Conservation (phyloP, 768 basidiomycete species). For the Tulasnella calospora region DNA sequence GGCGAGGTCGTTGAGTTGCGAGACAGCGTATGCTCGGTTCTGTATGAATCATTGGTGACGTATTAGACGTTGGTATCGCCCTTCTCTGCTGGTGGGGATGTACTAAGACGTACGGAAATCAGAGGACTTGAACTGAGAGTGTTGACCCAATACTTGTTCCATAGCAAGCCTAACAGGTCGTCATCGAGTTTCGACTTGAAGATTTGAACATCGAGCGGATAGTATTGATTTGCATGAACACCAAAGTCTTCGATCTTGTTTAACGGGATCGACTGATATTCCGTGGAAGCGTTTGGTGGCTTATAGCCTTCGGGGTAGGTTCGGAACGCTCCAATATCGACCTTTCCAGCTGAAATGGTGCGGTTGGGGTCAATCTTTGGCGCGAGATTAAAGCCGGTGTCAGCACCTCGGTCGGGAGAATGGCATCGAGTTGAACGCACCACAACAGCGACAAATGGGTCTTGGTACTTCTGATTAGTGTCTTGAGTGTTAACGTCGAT, state of each 20-base stretch:
- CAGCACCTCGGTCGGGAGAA: background rate
- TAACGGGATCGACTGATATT: constrained; percentile 94
- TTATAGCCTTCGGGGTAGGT: constrained; percentile 96
- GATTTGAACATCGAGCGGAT: constrained; percentile 87
- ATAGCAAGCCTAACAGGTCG: constrained; percentile 79
- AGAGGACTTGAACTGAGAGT: constrained; percentile 90
- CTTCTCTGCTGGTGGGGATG: background rate
- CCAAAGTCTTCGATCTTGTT: constrained; percentile 99
- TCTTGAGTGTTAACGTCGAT: constrained; percentile 98
- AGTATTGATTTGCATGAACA: constrained; percentile 95
- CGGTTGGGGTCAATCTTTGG: constrained; percentile 92
- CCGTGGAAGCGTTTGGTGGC: constrained; percentile 65
- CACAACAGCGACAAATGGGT: constrained; percentile 96
- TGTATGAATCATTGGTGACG: constrained; percentile 34
- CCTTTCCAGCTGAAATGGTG: constrained; percentile 95
- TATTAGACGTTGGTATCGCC: background rate
- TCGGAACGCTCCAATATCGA: constrained; percentile 97
- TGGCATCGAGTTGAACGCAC: constrained; percentile 45
- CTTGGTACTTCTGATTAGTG: constrained; percentile 90
- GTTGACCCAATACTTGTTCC: constrained; percentile 99
- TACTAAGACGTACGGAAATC: constrained; percentile 61
- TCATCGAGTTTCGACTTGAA: constrained; percentile 90
- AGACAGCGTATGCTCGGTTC: constrained; percentile 92
- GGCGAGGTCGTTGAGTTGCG: constrained; percentile 83
- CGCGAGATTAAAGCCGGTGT: background rate